Conservation (phyloP, 805 yeast genomes). For the Wickerhamomyces silvicola region DNA sequence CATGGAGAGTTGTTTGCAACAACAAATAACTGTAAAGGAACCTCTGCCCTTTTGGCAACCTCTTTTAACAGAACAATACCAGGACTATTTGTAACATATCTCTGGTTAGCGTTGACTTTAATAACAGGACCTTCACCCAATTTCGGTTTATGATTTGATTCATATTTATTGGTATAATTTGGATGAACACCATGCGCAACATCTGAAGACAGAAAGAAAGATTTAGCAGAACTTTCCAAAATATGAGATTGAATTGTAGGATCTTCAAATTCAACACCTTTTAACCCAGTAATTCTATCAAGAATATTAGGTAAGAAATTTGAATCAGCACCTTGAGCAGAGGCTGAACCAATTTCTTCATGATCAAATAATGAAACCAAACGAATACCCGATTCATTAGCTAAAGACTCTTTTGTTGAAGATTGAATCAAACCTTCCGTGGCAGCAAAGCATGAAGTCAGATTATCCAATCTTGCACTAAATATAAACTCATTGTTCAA, state of each 20-base stretch:
- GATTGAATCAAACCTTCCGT: constrained; percentile 61
- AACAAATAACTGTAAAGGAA: constrained; percentile 91
- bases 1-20: constrained; percentile 90
- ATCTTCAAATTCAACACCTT: constrained; percentile 22
- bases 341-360: constrained; percentile 89
- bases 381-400: constrained; percentile 52
- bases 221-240: constrained; percentile 58
- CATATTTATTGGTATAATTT: constrained; percentile 73
- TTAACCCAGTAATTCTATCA: constrained; percentile 52
- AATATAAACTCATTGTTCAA: constrained; percentile 84
- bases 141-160: constrained; percentile 69
- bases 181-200: constrained; percentile 98
- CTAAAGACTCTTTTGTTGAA: constrained; percentile 31
- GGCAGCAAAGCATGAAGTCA: constrained; percentile 81
- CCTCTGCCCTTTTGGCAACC: constrained; percentile 56
- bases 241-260: constrained; percentile 34
- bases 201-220: constrained; percentile 87
- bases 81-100: constrained; percentile 89
- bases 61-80: constrained; percentile 76
- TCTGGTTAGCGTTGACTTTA: constrained; percentile 90
- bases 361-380: constrained; percentile 86
- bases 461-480: constrained; percentile 87
- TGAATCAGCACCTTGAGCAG: constrained; percentile 96
- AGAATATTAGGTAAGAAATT: constrained; percentile 78
- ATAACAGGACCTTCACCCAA: constrained; percentile 89